phyloP scores from a whole-genome alignment of 1,284 basidiomycete species.

The Mycena sp. region DNA sequence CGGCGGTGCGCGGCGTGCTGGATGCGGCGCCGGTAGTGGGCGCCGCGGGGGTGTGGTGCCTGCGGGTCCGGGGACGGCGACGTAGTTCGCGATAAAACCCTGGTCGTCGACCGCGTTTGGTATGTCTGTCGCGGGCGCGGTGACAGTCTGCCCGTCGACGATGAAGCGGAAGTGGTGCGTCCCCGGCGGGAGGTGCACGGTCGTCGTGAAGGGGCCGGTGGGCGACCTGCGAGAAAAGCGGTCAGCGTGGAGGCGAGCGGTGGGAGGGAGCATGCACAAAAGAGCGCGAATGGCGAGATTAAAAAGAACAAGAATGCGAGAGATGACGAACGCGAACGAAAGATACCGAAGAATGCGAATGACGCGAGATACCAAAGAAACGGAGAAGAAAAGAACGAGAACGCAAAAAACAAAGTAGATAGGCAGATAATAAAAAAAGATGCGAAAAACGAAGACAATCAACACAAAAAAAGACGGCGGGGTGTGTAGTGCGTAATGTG shows the following conservation, averaged over 20 bases:
- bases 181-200: slow-evolving; percentile 80
- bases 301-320: neutral
- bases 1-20: slow-evolving; percentile 31
- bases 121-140: slow-evolving; percentile 75
- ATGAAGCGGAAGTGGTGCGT: slow-evolving; percentile 97
- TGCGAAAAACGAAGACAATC: neutral
- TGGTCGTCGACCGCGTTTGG: slow-evolving; percentile 81
- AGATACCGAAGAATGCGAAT: too few relatives aligned
- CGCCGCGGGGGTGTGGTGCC: neutral
- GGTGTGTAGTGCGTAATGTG: too few relatives aligned
- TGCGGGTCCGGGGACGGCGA: slow-evolving; percentile 59
- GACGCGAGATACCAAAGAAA: neutral
- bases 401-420: neutral
- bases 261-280: too few relatives aligned
- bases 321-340: neutral
- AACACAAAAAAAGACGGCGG: neutral
- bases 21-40: neutral
- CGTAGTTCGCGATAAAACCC: slow-evolving; percentile 95
- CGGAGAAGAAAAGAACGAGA: neutral
- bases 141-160: slow-evolving; percentile 90
- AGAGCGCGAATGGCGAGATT: neutral
- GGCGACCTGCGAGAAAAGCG: too few relatives aligned
- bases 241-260: too few relatives aligned
- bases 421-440: neutral
- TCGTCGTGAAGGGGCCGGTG: slow-evolving; percentile 47